Evolutionary conservation across 441 rosid genomes (phyloP).

Genomic region (Hura crepitans): DNA sequence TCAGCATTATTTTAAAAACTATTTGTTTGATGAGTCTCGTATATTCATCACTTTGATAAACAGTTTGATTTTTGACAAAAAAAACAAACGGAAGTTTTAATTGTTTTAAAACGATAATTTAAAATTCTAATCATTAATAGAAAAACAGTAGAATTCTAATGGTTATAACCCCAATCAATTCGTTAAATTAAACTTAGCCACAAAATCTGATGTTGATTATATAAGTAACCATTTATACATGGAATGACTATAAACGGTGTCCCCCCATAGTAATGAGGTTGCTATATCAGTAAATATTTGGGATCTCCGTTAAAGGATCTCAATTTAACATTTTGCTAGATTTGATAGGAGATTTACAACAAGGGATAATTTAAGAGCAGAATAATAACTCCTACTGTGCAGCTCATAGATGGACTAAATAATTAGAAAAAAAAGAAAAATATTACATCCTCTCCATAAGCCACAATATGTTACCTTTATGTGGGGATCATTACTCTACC

Average conservation of each 20-base stretch:
- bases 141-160: too few relatives aligned
- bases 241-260: background rate
- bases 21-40: too few relatives aligned
- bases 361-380: background rate
- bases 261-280: background rate
- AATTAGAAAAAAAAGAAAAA: background rate
- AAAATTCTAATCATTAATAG: too few relatives aligned
- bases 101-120: too few relatives aligned
- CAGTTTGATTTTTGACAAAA: too few relatives aligned
- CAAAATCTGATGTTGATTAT: background rate
- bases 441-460: background rate
- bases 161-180: too few relatives aligned
- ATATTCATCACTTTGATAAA: too few relatives aligned
- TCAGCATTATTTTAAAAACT: too few relatives aligned
- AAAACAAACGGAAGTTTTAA: too few relatives aligned
- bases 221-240: background rate
- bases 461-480: background rate
- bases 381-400: background rate
- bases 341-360: background rate
- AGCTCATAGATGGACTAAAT: background rate
- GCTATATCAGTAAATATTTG: background rate
- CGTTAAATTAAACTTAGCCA: too few relatives aligned
- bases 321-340: background rate
- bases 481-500: too few relatives aligned
- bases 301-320: background rate